These are phyloP conservation scores for Diaporthe vexans DNA, from an alignment of 2,329 filamentous ascomycete species.

Conservation along the genomic window DNA sequence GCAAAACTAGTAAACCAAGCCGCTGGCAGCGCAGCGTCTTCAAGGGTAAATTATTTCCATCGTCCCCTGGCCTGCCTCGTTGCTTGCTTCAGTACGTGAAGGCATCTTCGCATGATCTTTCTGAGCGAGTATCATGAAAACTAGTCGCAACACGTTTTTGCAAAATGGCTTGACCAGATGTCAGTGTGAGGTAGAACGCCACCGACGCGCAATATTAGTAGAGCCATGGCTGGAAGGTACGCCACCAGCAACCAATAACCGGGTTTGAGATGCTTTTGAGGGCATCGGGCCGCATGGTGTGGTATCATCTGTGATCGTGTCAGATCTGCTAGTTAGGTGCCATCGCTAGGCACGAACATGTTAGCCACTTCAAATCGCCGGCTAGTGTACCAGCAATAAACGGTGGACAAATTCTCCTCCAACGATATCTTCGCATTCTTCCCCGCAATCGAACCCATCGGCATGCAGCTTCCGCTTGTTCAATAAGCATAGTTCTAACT, in stretches of 20 bases:
- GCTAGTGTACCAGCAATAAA: slow-evolving; percentile 10
- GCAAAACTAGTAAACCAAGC: neutral
- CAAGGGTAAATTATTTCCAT: no score
- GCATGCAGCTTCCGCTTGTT: slow-evolving; percentile 25
- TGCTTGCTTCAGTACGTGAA: neutral
- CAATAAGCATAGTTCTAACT: slow-evolving; percentile 13
- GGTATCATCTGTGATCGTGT: slow-evolving; percentile 23
- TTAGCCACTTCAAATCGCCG: slow-evolving; percentile 3
- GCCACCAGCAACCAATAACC: neutral
- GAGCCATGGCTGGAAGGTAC: neutral
- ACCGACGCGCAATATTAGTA: neutral
- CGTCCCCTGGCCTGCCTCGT: no score
- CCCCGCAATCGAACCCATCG: slow-evolving; percentile 21
- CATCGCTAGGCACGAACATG: slow-evolving; percentile 14
- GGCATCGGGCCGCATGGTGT: slow-evolving; percentile 1
- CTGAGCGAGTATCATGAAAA: no score
- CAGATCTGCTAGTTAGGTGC: slow-evolving; percentile 25
- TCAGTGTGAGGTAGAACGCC: neutral
- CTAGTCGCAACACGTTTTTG: neutral
- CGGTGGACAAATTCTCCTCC: slow-evolving; percentile 24
- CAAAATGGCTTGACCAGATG: neutral
- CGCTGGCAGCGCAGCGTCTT: neutral
- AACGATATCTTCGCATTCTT: slow-evolving; percentile 17
- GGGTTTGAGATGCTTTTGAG: neutral
- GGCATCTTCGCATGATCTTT: no score